phyloP scores from a whole-genome alignment of 2,329 filamentous ascomycete genomes.

The Cladophialophora carrionii region DNA sequence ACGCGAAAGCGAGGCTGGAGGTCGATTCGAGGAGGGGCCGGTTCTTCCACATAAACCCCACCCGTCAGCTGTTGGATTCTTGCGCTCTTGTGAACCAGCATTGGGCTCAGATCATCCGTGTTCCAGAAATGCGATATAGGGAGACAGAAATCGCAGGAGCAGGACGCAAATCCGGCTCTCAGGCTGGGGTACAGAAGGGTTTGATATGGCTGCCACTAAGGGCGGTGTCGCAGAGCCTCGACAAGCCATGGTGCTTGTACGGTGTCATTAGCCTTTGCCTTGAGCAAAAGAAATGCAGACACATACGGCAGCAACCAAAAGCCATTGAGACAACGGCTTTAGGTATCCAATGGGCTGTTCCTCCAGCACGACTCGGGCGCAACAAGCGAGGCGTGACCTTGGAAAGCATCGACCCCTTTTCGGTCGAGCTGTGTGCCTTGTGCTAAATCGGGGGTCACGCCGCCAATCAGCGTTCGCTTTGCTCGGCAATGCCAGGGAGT shows the following conservation, averaged over 20 bases:
- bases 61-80: conserved; percentile 14
- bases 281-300: conserved; percentile 2
- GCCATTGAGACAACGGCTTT: conserved; percentile 14
- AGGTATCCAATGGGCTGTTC: conserved; percentile 6
- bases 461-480: conserved; percentile 3
- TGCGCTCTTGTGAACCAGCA: conserved; percentile 15
- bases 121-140: neutral
- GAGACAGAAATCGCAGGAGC: conserved; percentile 6
- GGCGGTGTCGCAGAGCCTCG: neutral
- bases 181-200: conserved; percentile 3
- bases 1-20: conserved; percentile 23
- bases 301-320: neutral
- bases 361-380: conserved; percentile 5
- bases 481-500: conserved; percentile 5
- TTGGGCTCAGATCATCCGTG: conserved; percentile 1
- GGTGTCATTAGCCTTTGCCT: conserved; percentile 9
- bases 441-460: conserved; percentile 2
- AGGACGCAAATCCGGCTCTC: neutral
- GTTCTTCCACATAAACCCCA: conserved; percentile 9
- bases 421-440: conserved; percentile 8
- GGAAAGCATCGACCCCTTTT: neutral
- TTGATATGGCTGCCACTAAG: conserved; percentile 4
- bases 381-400: conserved; percentile 7
- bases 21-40: conserved; percentile 9
- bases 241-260: conserved; percentile 3